Base-by-base conservation (phyloP, 805 yeast genomes). In the Wickerhamomyces xylosicus region DNA sequence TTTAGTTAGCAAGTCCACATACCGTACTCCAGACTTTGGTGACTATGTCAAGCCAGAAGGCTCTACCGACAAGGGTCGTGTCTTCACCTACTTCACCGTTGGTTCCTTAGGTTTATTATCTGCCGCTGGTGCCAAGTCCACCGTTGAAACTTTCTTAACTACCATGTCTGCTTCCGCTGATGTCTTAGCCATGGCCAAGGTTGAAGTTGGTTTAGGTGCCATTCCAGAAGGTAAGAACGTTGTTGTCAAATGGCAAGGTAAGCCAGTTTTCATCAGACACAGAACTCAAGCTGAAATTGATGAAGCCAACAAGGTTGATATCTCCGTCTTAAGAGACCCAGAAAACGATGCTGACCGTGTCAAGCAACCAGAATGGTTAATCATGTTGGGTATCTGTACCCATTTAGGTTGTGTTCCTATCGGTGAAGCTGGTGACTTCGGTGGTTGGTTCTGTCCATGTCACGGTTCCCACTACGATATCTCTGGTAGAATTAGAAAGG, bases 391-490 rank as follows among this genome's bases (percentile, higher is more conserved):
- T 71, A 90, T 92, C 65, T 92, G 99, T 76, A 92, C 99, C 52
- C 99, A 92, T 67, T 80, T 92, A 74, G 99, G 99, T 66, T 92
- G 99, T 82, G 99, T 92, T 47, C 99, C 99, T 53, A 92, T 92
- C 59, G 99, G 99, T 64, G 97, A 92, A 72, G 81, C 97, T 52
- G 99, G 99, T 71, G 99, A 92, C 68, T 92, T 77, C 57, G 97
- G 97, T 64, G 99, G 99, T 64, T 92, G 99, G 99, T 92, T 92
- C 90, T 92, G 98, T 70, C 98, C 99, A 51, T 92, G 98, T 74
- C 99, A 94, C 76, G 99, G 98, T 77, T 90, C 97, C 62, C 98
- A 94, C 69, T 92, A 92, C 70, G 98, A 92, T 71, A 94, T 94
- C 71, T 89, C 97, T 48, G 99, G 99, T 67, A 90, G 99, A 81